Conservation (phyloP, 2,329 filamentous ascomycete species). For the Kalmusia sp. region DNA sequence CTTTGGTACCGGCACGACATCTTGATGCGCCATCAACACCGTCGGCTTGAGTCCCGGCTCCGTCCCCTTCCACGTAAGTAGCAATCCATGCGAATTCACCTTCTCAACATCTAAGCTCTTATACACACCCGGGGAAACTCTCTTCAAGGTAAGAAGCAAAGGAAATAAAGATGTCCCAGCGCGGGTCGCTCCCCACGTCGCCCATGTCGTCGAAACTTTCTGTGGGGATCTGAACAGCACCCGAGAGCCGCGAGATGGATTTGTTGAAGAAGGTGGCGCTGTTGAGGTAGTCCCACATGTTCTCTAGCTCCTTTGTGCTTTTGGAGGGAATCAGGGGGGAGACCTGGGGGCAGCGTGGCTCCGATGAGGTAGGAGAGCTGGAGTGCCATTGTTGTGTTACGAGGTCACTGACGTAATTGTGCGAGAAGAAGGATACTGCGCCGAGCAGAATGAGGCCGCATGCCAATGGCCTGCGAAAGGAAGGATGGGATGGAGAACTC, state of each 20-base stretch:
- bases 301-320: constrained; percentile 34
- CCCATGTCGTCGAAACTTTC: constrained; percentile 64
- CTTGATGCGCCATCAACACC: constrained; percentile 69
- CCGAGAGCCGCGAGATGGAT: constrained; percentile 49
- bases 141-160: constrained; percentile 53
- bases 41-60: constrained; percentile 60
- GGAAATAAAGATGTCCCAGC: constrained; percentile 65
- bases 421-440: constrained; percentile 18
- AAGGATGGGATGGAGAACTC: constrained; percentile 3
- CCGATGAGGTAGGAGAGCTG: background rate
- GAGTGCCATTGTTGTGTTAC: constrained; percentile 5
- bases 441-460: constrained; percentile 13
- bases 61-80: constrained; percentile 65
- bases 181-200: constrained; percentile 60
- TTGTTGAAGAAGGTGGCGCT: constrained; percentile 37
- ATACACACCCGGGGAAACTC: constrained; percentile 47
- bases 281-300: constrained; percentile 34
- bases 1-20: constrained; percentile 65
- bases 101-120: constrained; percentile 57
- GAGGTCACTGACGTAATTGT: constrained; percentile 19
- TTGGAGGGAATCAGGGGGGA: constrained; percentile 31
- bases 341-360: constrained; percentile 36
- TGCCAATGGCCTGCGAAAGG: constrained; percentile 9
- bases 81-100: constrained; percentile 65
- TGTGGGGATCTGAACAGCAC: constrained; percentile 62